Percentiles rank a stretch among this genome's conserved stretches.
These are phyloP conservation scores for Boehmeria nivea DNA, from an alignment of 306 rosid genomes.

Conservation along the genomic window DNA sequence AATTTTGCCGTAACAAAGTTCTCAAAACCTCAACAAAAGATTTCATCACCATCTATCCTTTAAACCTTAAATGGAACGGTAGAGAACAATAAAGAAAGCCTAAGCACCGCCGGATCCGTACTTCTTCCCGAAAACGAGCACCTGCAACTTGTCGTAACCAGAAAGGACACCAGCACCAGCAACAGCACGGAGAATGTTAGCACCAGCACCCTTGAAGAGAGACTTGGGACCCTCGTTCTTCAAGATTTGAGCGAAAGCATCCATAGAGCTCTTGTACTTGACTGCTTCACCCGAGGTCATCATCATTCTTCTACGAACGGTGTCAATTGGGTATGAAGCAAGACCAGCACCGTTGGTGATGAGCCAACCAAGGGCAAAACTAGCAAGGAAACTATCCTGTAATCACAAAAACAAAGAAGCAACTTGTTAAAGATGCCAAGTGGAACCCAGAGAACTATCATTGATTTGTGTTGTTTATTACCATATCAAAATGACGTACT, in stretches of 20 bases:
- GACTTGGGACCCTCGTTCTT: constrained; percentile 89
- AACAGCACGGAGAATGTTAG: constrained; percentile 82
- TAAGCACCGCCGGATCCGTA: constrained; percentile 77
- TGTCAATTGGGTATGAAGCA: constrained; percentile 90
- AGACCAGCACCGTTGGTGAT: constrained; percentile 89
- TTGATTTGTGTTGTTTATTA: no score
- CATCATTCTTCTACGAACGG: constrained; percentile 98
- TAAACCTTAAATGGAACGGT: neutral
- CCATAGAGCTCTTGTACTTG: constrained; percentile 76
- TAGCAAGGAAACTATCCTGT: constrained; percentile 84
- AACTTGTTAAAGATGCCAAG: no score
- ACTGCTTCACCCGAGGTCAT: constrained; percentile 97
- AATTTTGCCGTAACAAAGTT: constrained; percentile 55
- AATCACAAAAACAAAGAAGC: neutral
- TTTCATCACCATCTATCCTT: constrained; percentile 84
- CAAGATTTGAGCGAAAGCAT: constrained; percentile 67
- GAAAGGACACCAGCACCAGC: constrained; percentile 98
- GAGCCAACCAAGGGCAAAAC: constrained; percentile 91
- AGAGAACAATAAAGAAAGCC: no score
- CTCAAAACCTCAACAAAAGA: constrained; percentile 36
- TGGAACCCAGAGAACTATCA: no score
- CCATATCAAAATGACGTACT: no score
- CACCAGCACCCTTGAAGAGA: constrained; percentile 92
- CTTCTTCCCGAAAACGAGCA: constrained; percentile 71
- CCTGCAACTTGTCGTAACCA: constrained; percentile 87